These are phyloP conservation scores for Cruciata laevipes DNA, from an alignment of 257 asterid species.

Conservation along the genomic window DNA sequence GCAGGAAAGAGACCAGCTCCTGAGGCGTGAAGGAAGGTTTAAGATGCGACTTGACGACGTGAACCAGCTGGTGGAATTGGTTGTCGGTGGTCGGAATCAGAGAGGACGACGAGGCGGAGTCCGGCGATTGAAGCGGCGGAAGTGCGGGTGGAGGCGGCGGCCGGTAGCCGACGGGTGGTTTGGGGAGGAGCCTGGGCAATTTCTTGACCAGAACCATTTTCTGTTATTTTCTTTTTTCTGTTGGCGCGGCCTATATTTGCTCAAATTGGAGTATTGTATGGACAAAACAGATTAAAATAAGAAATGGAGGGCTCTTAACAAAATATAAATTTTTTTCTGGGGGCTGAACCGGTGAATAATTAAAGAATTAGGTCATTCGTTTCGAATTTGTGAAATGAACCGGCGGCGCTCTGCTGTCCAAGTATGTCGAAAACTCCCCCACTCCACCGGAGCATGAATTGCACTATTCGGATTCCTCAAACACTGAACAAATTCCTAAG, in stretches of 20 bases:
- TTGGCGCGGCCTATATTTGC: neutral
- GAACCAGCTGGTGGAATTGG: conserved; percentile 29
- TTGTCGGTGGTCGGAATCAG: conserved; percentile 35
- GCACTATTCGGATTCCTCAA: conserved; percentile 19
- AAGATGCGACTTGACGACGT: conserved; percentile 49
- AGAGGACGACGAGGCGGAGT: conserved; percentile 30
- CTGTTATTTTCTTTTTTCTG: neutral
- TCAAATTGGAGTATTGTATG: neutral
- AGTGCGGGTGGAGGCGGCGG: conserved; percentile 26
- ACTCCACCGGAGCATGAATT: conserved; percentile 20
- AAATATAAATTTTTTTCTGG: neutral
- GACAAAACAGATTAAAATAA: neutral
- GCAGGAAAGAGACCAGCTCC: conserved; percentile 59
- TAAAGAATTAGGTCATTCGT: neutral
- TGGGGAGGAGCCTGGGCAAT: conserved; percentile 19
- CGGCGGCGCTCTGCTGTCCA: conserved; percentile 9
- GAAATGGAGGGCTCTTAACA: neutral
- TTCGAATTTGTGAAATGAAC: neutral
- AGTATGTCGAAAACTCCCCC: conserved; percentile 13
- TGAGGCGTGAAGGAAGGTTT: conserved; percentile 47
- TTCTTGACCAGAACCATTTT: conserved; percentile 18
- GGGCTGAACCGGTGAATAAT: neutral
- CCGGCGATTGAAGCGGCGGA: conserved; percentile 25
- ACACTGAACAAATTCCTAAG: conserved; percentile 29
- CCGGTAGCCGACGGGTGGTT: conserved; percentile 13